Evolutionary conservation across 495 filamentous ascomycete species (phyloP).

Genomic region (Penicillium chermesinum): DNA sequence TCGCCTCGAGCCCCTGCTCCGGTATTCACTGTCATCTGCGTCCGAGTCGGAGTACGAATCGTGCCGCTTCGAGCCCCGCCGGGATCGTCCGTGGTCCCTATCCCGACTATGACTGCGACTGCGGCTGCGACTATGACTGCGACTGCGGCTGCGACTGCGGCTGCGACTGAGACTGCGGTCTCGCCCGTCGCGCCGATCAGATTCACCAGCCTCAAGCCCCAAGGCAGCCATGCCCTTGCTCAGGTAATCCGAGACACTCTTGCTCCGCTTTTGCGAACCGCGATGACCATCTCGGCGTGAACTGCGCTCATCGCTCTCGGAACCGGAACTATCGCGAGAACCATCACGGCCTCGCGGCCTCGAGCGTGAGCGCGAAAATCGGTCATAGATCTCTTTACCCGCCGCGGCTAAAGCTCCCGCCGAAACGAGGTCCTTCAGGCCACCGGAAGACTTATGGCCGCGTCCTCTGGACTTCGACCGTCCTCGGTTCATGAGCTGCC

Average conservation of each 20-base stretch:
- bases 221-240: conserved; percentile 50
- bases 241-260: conserved; percentile 54
- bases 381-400: conserved; percentile 73
- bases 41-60: conserved; percentile 39
- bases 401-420: conserved; percentile 72
- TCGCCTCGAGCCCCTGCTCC: conserved; percentile 40
- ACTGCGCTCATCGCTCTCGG: background rate
- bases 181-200: conserved; percentile 19
- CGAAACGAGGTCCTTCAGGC: conserved; percentile 62
- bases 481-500: conserved; percentile 70
- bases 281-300: conserved; percentile 34
- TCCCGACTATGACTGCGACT: conserved; percentile 18
- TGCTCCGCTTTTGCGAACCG: conserved; percentile 44
- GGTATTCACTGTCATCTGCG: conserved; percentile 54
- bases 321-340: conserved; percentile 25
- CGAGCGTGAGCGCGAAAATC: conserved; percentile 57
- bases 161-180: too few species aligned
- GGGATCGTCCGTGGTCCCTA: conserved; percentile 19
- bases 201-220: conserved; percentile 41
- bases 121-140: too few species aligned
- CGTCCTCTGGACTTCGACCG: conserved; percentile 49
- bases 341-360: conserved; percentile 47
- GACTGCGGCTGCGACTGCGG: too few species aligned
- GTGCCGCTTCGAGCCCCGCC: conserved; percentile 13
- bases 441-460: conserved; percentile 37